Conservation (phyloP, 208 protist genomes). For the Vickermania ingenoplastis region DNA sequence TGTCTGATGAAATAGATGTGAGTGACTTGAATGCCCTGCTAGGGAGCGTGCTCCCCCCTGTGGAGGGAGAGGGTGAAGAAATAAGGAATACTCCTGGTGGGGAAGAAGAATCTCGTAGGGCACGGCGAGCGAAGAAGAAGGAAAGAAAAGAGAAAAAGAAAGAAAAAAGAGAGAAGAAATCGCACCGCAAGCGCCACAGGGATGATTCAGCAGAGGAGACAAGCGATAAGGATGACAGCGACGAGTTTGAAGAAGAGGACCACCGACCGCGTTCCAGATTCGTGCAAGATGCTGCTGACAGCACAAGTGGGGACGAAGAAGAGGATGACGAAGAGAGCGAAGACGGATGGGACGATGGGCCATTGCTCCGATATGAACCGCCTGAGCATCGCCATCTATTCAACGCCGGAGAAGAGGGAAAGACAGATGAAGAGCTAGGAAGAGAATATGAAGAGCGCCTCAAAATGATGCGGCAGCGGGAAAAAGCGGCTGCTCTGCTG, state of each 20-base stretch:
- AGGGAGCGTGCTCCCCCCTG: conserved; percentile 1
- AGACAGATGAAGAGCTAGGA: conserved; percentile 60
- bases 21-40: conserved; percentile 28
- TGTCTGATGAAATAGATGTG: no score
- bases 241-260: conserved; percentile 10
- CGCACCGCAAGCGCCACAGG: conserved; percentile 3
- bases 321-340: conserved; percentile 19
- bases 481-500: conserved; percentile 8
- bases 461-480: conserved; percentile 7
- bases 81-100: no score
- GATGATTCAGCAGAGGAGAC: no score
- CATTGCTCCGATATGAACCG: conserved; percentile 12
- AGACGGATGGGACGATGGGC: conserved; percentile 1
- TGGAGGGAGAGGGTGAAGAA: not conserved
- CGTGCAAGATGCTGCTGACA: conserved; percentile 1
- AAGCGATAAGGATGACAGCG: no score
- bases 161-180: conserved; percentile 18
- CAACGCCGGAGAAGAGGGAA: conserved; percentile 58
- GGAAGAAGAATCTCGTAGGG: no score
- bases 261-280: not conserved
- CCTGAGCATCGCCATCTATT: conserved; percentile 32
- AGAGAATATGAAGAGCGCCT: conserved; percentile 68
- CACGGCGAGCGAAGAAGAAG: not conserved
- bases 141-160: conserved; percentile 4
- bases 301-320: conserved; percentile 8